These are phyloP conservation scores for Dothidotthia symphoricarpi DNA, from an alignment of 2,329 filamentous ascomycete genomes.

Conservation along the genomic window DNA sequence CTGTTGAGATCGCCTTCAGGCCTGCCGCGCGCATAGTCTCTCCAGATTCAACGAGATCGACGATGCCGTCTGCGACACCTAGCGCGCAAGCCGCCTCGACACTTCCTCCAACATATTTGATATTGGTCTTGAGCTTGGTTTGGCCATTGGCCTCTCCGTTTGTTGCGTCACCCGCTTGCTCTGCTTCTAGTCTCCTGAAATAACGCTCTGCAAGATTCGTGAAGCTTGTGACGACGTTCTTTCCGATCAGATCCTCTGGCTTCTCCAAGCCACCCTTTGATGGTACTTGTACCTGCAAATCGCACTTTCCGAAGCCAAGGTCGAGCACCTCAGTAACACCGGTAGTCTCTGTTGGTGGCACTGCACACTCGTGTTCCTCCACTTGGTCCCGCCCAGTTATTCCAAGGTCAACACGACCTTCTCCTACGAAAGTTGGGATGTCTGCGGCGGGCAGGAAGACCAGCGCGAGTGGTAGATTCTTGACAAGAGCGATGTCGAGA, in stretches of 20 bases:
- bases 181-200: constrained; percentile 73
- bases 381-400: constrained; percentile 95
- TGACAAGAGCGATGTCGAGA: constrained; percentile 95
- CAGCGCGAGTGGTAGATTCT: constrained; percentile 92
- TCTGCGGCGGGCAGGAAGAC: constrained; percentile 96
- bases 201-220: constrained; percentile 79
- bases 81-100: constrained; percentile 95
- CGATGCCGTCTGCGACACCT: constrained; percentile 93
- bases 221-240: constrained; percentile 95
- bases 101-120: constrained; percentile 92
- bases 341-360: constrained; percentile 46
- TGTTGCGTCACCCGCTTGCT: constrained; percentile 36
- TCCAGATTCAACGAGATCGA: constrained; percentile 96
- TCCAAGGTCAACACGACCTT: constrained; percentile 88
- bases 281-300: constrained; percentile 94
- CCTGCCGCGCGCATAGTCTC: constrained; percentile 98
- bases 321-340: constrained; percentile 84
- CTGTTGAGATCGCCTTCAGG: constrained; percentile 89
- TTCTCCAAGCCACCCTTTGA: constrained; percentile 71
- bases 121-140: constrained; percentile 74
- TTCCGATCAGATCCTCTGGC: constrained; percentile 78
- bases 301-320: constrained; percentile 85
- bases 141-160: constrained; percentile 40
- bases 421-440: constrained; percentile 95
- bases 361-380: constrained; percentile 76